A percentile compares a stretch with the other conserved stretches of the same genome.
phyloP scores from a whole-genome alignment of 2,329 filamentous ascomycete species.

The Pseudogymnoascus sp. region DNA sequence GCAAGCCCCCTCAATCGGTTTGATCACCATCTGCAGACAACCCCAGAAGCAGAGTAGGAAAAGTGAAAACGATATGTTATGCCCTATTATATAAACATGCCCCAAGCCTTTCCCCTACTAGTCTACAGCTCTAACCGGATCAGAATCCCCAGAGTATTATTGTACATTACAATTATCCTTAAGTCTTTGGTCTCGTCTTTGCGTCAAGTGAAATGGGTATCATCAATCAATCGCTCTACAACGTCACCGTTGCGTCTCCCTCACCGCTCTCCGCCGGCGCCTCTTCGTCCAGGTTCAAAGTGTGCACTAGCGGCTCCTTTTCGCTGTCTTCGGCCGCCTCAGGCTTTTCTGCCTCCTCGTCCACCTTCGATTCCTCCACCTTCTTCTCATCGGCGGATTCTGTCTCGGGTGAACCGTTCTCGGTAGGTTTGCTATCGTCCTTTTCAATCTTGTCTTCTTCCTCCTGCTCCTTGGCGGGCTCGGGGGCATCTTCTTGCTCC shows the following conservation, averaged over 20 bases:
- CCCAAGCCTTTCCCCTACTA: background rate
- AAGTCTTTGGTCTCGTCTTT: constrained; percentile 9
- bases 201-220: constrained; percentile 9
- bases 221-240: constrained; percentile 8
- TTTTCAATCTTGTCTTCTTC: constrained; percentile 13
- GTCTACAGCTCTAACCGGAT: constrained; percentile 7
- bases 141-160: constrained; percentile 9
- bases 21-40: constrained; percentile 4
- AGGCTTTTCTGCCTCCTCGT: constrained; percentile 18
- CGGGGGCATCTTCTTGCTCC: constrained; percentile 19
- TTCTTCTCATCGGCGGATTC: constrained; percentile 12
- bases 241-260: constrained; percentile 2
- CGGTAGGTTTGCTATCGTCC: constrained; percentile 12
- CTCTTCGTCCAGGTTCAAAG: constrained; percentile 6
- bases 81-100: constrained; percentile 6
- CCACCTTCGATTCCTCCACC: constrained; percentile 18
- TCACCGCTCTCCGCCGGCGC: background rate
- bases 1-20: background rate
- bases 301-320: background rate
- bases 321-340: constrained; percentile 24
- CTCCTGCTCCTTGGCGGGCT: constrained; percentile 10
- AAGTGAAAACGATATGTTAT: background rate
- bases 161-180: constrained; percentile 10
- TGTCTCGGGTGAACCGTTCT: constrained; percentile 12
- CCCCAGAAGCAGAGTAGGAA: background rate